Base-by-base conservation (phyloP, 1,284 basidiomycete species). In the Wallemia mellicola region DNA sequence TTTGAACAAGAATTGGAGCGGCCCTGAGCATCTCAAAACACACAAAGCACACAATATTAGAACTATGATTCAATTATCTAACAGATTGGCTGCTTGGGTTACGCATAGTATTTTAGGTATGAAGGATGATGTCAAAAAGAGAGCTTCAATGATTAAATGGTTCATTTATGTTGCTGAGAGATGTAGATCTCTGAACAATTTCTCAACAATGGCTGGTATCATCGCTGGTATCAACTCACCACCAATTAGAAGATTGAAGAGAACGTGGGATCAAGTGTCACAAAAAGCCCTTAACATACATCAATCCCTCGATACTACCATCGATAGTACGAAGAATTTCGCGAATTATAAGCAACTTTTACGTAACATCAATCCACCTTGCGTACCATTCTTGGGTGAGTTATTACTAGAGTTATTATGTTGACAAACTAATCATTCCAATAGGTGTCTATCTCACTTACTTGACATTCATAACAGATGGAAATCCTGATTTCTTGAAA, bases 401-500 rank as follows among this genome's bases (percentile, higher is more conserved):
- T 70, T n/a, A n/a, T n/a, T n/a, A n/a, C n/a, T n/a, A n/a, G n/a
- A n/a, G n/a, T n/a, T n/a, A n/a, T n/a, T n/a, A n/a, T n/a, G n/a
- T n/a, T n/a, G n/a, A n/a, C n/a, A n/a, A n/a, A n/a, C n/a, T n/a
- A n/a, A n/a, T n/a, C n/a, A n/a, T n/a, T n/a, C n/a, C n/a, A n/a
- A n/a, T 24, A 92, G 88, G 92, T 65, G 86, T 95, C 60, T 96
- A 94, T 73, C 77, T 98, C 22, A 89, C 91, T 2, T 87, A 86
- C 25, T 75, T 98, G 61, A 91, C 89, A 2, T 96, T 98, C 71
- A 94, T 95, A 68, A 88, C 95, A 69, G 94, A 98, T 67, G 94
- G 92, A n/a, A 91, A 91, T 68, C 83, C 86, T 60, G 87, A 98
- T 72, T 65, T 68, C 56, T 79, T 79, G 24, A 71, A 71, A 62